phyloP scores from a whole-genome alignment of 306 rosid species.

The Casuarina glauca region DNA sequence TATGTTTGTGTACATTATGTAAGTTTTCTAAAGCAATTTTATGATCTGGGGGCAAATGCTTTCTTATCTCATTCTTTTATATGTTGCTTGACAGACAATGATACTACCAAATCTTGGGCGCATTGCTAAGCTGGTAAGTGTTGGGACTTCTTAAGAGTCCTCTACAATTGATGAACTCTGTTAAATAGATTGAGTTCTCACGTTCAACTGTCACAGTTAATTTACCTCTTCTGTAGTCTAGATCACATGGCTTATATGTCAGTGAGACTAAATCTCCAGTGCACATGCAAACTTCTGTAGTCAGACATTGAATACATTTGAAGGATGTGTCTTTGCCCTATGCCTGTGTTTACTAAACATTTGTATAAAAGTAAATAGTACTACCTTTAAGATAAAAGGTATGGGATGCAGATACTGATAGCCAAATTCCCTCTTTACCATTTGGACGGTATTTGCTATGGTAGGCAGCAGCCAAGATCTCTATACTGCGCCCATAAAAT shows the following conservation, averaged over 20 bases:
- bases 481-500: neutral
- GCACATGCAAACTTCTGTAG: neutral
- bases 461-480: neutral
- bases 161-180: neutral
- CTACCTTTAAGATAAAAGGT: neutral
- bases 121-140: constrained; percentile 81
- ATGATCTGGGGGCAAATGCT: constrained; percentile 1
- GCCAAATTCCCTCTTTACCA: neutral
- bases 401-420: neutral
- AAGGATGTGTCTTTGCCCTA: neutral
- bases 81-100: constrained; percentile 66
- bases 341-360: neutral
- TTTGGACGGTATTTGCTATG: neutral
- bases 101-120: constrained; percentile 90
- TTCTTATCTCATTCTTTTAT: constrained; percentile 22
- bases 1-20: neutral
- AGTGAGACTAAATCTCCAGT: neutral
- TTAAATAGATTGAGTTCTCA: neutral
- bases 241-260: neutral
- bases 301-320: neutral
- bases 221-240: neutral
- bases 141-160: constrained; percentile 23
- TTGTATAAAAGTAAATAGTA: neutral
- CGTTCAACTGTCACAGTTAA: neutral
- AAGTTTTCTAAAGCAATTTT: constrained; percentile 9